Base-by-base conservation (phyloP, 31 red algal genomes). In the Asparagopsis taxiformis region DNA sequence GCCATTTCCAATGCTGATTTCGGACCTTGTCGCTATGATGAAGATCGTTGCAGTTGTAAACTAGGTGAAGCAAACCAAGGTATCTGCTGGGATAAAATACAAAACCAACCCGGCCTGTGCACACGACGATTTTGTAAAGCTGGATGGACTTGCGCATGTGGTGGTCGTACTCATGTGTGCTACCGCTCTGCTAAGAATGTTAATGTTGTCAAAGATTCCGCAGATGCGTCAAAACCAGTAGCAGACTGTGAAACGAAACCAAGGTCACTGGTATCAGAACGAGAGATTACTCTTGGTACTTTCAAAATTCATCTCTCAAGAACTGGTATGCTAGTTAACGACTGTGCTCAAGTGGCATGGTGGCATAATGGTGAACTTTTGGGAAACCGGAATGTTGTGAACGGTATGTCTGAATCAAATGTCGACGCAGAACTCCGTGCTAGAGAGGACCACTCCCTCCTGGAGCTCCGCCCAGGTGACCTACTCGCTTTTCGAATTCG, bases 141-240 rank as follows among this genome's bases (percentile, higher is more conserved):
- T 19, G 85, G 85, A 29, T 89, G 85, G 85, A 89, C 85, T 21
- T 89, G 85, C 35, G 59, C 85, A 0, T 89, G 85, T 80, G 85
- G 57, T 5, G 66, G 68, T 23, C 85, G 85, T 61, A 89, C 74
- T 34, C 74, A 89, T 70, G 65, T 89, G 17, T 89, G 85, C 32
- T 68, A 80, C 56, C 53, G 55, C 23, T 16, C 49, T 21, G 33
- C 32, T 2, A 75, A 72, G 35, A 51, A 33, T 22, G 56, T 75
- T 6, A 75, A 71, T 31, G 57, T 51, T 7, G 29, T 87, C 26
- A 70, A 70, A 4, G 72, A 77, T 41, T 20, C 43, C 1, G 61
- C 57, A 6, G 83, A 87, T 65, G 62, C 50, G 15, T 38, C 65
- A 1, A 60, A 62, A 22, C 22, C 32, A 24, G 51, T 38, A 36